A percentile compares a stretch with the other conserved stretches of the same genome.
Conservation (phyloP, 2,329 filamentous ascomycete genomes). For the Atkinsonella texensis region DNA sequence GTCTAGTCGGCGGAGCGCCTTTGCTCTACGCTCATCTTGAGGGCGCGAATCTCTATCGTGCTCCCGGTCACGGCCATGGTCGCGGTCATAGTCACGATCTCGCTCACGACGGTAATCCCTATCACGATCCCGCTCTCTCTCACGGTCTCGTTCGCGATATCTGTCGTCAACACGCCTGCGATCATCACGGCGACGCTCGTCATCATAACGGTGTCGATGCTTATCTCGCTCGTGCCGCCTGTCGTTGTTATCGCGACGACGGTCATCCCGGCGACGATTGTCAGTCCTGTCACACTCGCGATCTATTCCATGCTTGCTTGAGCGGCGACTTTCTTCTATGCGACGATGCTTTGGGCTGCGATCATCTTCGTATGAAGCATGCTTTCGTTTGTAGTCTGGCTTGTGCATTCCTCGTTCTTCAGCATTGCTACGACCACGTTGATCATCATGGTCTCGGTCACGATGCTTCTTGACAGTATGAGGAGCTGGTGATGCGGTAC, state of each 20-base stretch:
- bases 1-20: conserved; percentile 28
- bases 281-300: conserved; percentile 13
- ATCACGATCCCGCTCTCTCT: conserved; percentile 12
- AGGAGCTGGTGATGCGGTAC: conserved; percentile 62
- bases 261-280: conserved; percentile 4
- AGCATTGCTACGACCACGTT: conserved; percentile 36
- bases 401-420: conserved; percentile 40
- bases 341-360: conserved; percentile 32
- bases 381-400: conserved; percentile 49
- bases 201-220: conserved; percentile 23
- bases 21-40: conserved; percentile 29
- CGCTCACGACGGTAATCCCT: conserved; percentile 12
- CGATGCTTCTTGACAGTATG: conserved; percentile 31
- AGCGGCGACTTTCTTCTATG: conserved; percentile 26
- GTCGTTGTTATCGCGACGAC: conserved; percentile 15
- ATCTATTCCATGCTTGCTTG: conserved; percentile 25
- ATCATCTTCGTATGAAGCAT: conserved; percentile 35
- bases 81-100: conserved; percentile 13
- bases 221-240: conserved; percentile 16
- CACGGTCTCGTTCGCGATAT: conserved; percentile 11
- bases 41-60: conserved; percentile 17
- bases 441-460: conserved; percentile 37
- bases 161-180: conserved; percentile 11
- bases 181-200: conserved; percentile 18
- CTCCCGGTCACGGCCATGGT: conserved; percentile 13